Conservation (phyloP, 2,329 filamentous ascomycete species). For the Ambrosiella xylebori region DNA sequence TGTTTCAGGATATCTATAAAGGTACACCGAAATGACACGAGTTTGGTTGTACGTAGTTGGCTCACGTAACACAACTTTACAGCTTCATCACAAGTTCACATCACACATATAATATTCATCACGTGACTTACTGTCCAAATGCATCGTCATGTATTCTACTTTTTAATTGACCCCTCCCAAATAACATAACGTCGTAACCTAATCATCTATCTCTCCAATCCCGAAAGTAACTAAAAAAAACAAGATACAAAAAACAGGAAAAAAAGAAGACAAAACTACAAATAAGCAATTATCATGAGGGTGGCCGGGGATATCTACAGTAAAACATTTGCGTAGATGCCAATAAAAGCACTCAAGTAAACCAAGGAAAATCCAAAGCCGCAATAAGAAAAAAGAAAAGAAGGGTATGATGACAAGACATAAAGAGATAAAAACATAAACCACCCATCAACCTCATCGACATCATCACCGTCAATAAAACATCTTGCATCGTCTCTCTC, state of each 20-base stretch:
- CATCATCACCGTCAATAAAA: background rate
- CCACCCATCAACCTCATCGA: background rate
- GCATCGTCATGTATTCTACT: no score
- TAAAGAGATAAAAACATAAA: slow-evolving; percentile 12
- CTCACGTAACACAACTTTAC: no score
- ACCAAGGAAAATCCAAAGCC: slow-evolving; percentile 16
- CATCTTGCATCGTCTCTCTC: background rate
- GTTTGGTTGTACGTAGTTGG: no score
- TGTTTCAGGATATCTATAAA: no score
- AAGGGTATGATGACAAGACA: slow-evolving; percentile 15
- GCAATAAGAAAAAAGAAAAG: slow-evolving; percentile 18
- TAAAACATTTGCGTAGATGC: background rate
- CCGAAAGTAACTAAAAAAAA: background rate
- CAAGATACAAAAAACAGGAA: background rate
- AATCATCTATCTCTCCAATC: no score
- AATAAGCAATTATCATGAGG: background rate
- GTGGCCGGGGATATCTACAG: background rate
- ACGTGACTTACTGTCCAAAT: no score
- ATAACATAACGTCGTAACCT: no score
- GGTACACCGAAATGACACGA: no score
- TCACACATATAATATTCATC: no score
- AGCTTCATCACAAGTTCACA: no score
- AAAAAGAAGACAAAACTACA: background rate
- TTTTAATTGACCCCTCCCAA: no score
- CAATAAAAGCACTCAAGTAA: slow-evolving; percentile 9